A percentile compares a stretch with the other conserved stretches of the same genome.
Evolutionary conservation across 129 eudicot genomes (phyloP).

Genomic region (Pittosporum tobira): DNA sequence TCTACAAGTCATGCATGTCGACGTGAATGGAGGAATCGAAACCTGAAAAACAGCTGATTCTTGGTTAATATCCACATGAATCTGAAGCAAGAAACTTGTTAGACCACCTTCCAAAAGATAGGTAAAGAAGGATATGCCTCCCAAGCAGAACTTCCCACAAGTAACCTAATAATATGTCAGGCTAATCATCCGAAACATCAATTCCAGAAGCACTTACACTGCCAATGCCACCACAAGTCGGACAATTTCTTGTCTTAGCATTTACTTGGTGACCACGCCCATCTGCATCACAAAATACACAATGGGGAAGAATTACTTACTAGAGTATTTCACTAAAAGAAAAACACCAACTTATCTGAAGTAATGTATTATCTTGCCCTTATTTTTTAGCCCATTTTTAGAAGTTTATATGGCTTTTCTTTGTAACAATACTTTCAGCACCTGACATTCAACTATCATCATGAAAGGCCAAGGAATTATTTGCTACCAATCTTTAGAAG

Average conservation of each 20-base stretch:
- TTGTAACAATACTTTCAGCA: too few relatives aligned
- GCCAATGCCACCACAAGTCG: constrained; percentile 71
- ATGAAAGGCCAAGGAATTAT: too few relatives aligned
- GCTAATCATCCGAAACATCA: constrained; percentile 1
- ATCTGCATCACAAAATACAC: constrained; percentile 33
- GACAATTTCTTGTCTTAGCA: constrained; percentile 58
- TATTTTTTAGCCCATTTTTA: too few relatives aligned
- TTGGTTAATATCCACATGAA: constrained; percentile 5
- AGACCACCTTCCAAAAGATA: too few relatives aligned
- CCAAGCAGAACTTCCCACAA: not conserved
- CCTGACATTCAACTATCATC: too few relatives aligned
- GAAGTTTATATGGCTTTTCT: too few relatives aligned
- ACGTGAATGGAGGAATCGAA: constrained; percentile 72
- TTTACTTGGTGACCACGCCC: constrained; percentile 73
- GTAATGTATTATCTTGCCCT: too few relatives aligned
- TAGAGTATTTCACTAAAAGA: not conserved
- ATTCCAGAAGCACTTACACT: constrained; percentile 36
- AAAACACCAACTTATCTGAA: not conserved
- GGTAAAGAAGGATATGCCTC: not conserved
- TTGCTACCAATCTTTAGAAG: too few relatives aligned
- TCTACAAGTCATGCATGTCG: constrained; percentile 72
- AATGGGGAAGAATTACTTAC: not conserved
- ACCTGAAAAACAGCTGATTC: constrained; percentile 36
- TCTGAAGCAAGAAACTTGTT: not conserved
- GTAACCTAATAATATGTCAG: not conserved